Conservation (phyloP, 2,329 filamentous ascomycete genomes). For the Aspergillus tubingensis region DNA sequence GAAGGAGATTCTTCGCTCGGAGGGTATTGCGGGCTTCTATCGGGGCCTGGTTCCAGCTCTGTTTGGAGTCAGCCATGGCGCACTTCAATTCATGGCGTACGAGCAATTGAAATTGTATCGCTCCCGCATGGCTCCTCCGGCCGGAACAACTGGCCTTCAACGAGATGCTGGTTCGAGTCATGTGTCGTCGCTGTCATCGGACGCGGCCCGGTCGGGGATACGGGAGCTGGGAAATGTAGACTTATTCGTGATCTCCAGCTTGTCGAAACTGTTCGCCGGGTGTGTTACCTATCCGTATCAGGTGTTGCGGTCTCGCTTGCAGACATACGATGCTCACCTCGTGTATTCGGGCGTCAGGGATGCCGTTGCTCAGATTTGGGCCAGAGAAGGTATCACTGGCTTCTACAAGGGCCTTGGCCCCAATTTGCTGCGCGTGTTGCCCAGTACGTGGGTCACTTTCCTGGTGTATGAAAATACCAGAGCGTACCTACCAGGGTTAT, state of each 20-base stretch:
- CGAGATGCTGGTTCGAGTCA: background rate
- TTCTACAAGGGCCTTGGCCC: constrained; percentile 92
- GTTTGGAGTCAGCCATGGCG: constrained; percentile 86
- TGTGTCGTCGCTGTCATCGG: constrained; percentile 26
- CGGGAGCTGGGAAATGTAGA: constrained; percentile 67
- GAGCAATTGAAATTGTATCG: constrained; percentile 71
- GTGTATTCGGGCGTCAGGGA: constrained; percentile 73
- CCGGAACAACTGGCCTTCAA: constrained; percentile 18
- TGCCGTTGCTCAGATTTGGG: constrained; percentile 73
- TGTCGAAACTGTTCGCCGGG: constrained; percentile 86
- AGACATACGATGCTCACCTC: constrained; percentile 80
- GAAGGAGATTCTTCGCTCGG: constrained; percentile 64
- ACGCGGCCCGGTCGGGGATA: constrained; percentile 21
- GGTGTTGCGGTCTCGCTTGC: constrained; percentile 82
- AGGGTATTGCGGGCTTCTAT: constrained; percentile 82
- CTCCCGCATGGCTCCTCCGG: constrained; percentile 38
- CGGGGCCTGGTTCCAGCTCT: constrained; percentile 80
- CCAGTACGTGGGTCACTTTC: constrained; percentile 95
- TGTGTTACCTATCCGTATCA: constrained; percentile 92
- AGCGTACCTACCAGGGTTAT: constrained; percentile 62
- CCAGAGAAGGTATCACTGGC: constrained; percentile 73
- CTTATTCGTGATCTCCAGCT: constrained; percentile 76
- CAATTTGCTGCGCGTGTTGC: constrained; percentile 86
- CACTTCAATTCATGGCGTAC: constrained; percentile 94
- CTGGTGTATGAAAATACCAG: constrained; percentile 94